Evolutionary conservation across 2,329 filamentous ascomycete species (phyloP).

Genomic region (Chaetomiaceae sp.): DNA sequence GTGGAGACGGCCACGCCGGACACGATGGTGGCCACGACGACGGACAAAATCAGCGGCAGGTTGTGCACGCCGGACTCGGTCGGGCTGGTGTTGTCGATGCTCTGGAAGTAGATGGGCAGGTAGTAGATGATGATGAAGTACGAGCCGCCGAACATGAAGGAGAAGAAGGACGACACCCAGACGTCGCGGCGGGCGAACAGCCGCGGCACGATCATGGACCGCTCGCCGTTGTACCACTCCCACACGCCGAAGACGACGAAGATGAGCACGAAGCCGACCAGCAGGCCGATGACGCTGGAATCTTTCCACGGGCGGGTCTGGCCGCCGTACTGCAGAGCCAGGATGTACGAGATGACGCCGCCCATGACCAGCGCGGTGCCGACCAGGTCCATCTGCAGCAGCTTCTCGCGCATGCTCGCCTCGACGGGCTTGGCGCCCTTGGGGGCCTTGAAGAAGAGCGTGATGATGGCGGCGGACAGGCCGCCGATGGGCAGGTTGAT

Average conservation of each 20-base stretch:
- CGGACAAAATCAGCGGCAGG: slow-evolving; percentile 32
- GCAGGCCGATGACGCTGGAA: slow-evolving; percentile 32
- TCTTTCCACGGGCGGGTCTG: slow-evolving; percentile 32
- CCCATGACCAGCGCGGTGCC: slow-evolving; percentile 35
- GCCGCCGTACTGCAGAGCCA: slow-evolving; percentile 42
- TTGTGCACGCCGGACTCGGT: slow-evolving; percentile 33
- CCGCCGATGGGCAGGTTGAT: slow-evolving; percentile 24
- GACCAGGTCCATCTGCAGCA: slow-evolving; percentile 36
- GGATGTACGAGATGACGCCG: slow-evolving; percentile 35
- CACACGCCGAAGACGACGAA: slow-evolving; percentile 26
- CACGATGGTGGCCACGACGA: slow-evolving; percentile 29
- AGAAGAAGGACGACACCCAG: slow-evolving; percentile 23
- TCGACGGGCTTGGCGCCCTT: slow-evolving; percentile 30
- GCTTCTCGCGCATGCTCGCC: slow-evolving; percentile 33
- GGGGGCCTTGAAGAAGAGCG: slow-evolving; percentile 30
- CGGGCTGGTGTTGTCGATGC: slow-evolving; percentile 30
- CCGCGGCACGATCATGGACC: slow-evolving; percentile 32
- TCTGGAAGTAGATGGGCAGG: slow-evolving; percentile 39
- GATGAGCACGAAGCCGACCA: slow-evolving; percentile 30
- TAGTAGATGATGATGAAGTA: slow-evolving; percentile 36
- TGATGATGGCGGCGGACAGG: slow-evolving; percentile 16
- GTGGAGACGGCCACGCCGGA: slow-evolving; percentile 27
- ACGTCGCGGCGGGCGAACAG: slow-evolving; percentile 30
- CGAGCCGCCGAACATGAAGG: slow-evolving; percentile 31
- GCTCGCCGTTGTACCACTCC: slow-evolving; percentile 33